Base-by-base conservation (phyloP, 108 stramenopile species). In the Nannochloropsis gaditana region DNA sequence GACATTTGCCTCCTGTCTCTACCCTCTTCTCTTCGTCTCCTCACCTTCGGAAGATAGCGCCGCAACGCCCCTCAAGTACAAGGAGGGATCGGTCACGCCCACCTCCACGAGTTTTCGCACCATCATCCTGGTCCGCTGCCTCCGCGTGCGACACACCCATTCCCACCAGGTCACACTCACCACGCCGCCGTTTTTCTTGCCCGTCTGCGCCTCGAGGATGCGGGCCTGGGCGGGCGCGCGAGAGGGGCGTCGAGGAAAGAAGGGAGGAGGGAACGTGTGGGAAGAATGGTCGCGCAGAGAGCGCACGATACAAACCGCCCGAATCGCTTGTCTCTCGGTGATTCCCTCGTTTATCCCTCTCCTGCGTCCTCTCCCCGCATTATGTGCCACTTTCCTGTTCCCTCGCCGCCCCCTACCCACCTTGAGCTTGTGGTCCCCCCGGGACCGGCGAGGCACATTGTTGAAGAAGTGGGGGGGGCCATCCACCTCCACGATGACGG, bases 401-500 rank as follows among this genome's bases (percentile, higher is more conserved):
- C 47, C 47, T 8, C 59, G 19, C n/a, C 59, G 19, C 59, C n/a
- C 4, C 59, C 59, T 73, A 3, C 6, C 59, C n/a, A 73, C 59
- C 59, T 73, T 73, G 2, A 73, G 59, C 59, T 73, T 73, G 59
- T 73, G 59, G 59, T 73, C 59, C 3, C 59, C 59, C 19, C 59
- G 59, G n/a, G 59, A 73, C 4, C 59, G n/a, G 59, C 59, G 59
- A 73, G 59, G 59, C 59, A 73, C n/a, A n/a, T 73, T 73, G 59
- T 73, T 73, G 59, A 73, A 73, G 59, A 73, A 73, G 59, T 73
- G 59, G 59, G 59, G 59, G n/a, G 59, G 59, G 5, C 59, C 59
- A n/a, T 73, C 59, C 59, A 73, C 59, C 59, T 73, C 59, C 59
- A 73, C 59, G 59, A 73, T 73, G 59, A 73, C 59, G 59, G 59